These are phyloP conservation scores for Cryptococcus sp. DNA, from an alignment of 1,284 basidiomycete genomes.

Conservation along the genomic window DNA sequence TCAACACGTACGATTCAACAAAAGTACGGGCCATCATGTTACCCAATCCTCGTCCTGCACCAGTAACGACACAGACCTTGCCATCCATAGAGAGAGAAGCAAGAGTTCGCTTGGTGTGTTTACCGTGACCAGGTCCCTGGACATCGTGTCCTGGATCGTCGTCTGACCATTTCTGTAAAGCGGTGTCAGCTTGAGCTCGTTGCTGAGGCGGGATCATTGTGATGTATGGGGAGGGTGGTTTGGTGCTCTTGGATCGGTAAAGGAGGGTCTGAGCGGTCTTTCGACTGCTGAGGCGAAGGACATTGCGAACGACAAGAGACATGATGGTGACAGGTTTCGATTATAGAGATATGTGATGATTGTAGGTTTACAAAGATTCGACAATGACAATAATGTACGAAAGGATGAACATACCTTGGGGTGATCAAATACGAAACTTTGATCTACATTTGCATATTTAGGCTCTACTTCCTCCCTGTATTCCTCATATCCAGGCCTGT, in stretches of 20 bases:
- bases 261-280: too few species aligned
- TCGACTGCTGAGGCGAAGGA: too few species aligned
- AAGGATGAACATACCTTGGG: constrained; percentile 37
- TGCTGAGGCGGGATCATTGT: too few species aligned
- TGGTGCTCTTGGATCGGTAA: too few species aligned
- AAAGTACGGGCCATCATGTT: constrained; percentile 86
- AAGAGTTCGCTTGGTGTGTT: constrained; percentile 43
- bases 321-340: too few species aligned
- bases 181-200: background rate
- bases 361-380: too few species aligned
- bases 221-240: background rate
- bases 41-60: constrained; percentile 84
- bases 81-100: constrained; percentile 40
- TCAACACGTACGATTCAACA: constrained; percentile 64
- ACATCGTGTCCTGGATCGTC: constrained; percentile 40
- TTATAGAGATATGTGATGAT: too few species aligned
- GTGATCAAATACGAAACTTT: constrained; percentile 27
- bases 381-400: too few species aligned
- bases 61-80: constrained; percentile 90
- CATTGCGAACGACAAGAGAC: too few species aligned
- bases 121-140: constrained; percentile 30
- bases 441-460: constrained; percentile 28
- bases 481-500: constrained; percentile 29
- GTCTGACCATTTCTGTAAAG: constrained; percentile 14
- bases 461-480: constrained; percentile 37